Conservation (phyloP, 1,139 yeast genomes). For the Tardiomyces digboiensis region DNA sequence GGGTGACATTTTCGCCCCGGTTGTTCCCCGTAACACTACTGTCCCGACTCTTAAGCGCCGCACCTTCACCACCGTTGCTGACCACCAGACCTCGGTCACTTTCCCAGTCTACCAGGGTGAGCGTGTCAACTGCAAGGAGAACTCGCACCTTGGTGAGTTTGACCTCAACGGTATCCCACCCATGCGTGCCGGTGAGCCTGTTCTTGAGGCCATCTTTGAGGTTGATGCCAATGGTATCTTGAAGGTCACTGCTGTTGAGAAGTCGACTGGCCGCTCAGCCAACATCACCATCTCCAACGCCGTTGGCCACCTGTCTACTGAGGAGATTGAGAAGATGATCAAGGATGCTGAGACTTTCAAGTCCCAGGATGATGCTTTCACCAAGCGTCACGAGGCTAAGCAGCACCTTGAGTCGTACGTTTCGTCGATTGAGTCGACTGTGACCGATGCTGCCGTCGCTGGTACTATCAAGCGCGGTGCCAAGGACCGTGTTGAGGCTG, state of each 20-base stretch:
- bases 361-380: slow-evolving; percentile 98
- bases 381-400: slow-evolving; percentile 99
- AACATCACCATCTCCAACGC: slow-evolving; percentile 99
- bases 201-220: slow-evolving; percentile 98
- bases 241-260: slow-evolving; percentile 99
- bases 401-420: slow-evolving; percentile 99
- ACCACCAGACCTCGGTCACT: slow-evolving; percentile 98
- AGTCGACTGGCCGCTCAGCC: slow-evolving; percentile 98
- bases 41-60: slow-evolving; percentile 99
- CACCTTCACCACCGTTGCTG: slow-evolving; percentile 99
- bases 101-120: slow-evolving; percentile 99
- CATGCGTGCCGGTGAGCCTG: slow-evolving; percentile 99
- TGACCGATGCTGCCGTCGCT: slow-evolving; percentile 97
- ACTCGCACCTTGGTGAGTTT: slow-evolving; percentile 99
- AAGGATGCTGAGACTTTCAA: slow-evolving; percentile 98
- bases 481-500: slow-evolving; percentile 96
- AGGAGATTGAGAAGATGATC: slow-evolving; percentile 98
- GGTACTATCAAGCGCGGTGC: slow-evolving; percentile 98
- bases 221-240: slow-evolving; percentile 99
- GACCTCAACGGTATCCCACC: slow-evolving; percentile 99
- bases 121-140: slow-evolving; percentile 99
- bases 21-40: slow-evolving; percentile 99
- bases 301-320: slow-evolving; percentile 96
- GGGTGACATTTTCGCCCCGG: slow-evolving; percentile 98
- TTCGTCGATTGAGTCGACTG: slow-evolving; percentile 92